Conservation (phyloP, 2,329 filamentous ascomycete genomes). For the Microsporum audouinii region DNA sequence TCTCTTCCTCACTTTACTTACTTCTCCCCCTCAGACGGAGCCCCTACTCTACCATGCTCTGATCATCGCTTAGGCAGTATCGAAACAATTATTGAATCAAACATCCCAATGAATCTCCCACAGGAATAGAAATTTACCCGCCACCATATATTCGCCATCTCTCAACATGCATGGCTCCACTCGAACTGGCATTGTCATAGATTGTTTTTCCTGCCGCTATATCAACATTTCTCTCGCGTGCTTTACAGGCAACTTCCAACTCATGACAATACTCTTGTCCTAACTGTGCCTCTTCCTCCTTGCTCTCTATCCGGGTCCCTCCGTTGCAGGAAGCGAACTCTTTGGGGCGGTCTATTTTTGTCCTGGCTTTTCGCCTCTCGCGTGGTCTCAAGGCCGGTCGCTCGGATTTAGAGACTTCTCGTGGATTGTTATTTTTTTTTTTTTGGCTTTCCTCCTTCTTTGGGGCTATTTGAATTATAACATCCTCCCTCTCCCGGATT, state of each 20-base stretch:
- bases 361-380: constrained; percentile 3
- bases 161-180: constrained; percentile 1
- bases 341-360: not conserved
- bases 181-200: constrained; percentile 1
- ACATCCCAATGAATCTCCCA: not conserved
- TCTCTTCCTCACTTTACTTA: not conserved
- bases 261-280: not conserved
- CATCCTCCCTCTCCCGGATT: not conserved
- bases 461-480: not conserved
- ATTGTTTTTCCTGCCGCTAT: not conserved
- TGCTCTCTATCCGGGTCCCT: not conserved
- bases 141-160: constrained; percentile 3
- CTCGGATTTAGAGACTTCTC: not conserved
- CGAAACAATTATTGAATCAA: constrained; percentile 1
- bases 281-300: not conserved
- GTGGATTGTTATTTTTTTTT: not conserved
- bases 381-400: not conserved
- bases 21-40: not conserved
- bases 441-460: not conserved
- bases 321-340: not conserved
- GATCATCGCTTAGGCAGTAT: not conserved
- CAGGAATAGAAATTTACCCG: constrained; percentile 3
- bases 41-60: not conserved
- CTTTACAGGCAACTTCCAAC: not conserved
- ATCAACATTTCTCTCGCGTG: not conserved